A percentile compares a stretch with the other conserved stretches of the same genome.
These are phyloP conservation scores for Acanthamoeba castellanii DNA, from an alignment of 208 protist species.

Conservation along the genomic window DNA sequence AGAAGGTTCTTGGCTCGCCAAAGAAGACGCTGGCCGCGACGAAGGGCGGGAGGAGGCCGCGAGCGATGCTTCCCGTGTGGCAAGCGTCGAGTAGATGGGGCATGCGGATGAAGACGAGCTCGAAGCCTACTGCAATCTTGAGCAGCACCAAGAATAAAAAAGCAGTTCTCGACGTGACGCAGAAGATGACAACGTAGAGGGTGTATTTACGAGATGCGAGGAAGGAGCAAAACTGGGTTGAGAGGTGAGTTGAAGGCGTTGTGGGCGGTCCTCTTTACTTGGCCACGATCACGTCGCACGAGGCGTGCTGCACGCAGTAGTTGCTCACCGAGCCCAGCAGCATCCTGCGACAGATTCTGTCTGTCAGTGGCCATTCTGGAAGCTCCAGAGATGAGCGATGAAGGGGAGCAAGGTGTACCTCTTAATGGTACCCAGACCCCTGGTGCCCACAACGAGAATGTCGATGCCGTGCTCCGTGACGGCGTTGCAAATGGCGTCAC, in stretches of 20 bases:
- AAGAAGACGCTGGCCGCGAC: no score
- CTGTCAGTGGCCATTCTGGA: background rate
- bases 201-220: background rate
- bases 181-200: no score
- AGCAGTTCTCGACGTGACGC: no score
- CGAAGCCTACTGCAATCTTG: no score
- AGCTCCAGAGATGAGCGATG: background rate
- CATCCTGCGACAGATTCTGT: background rate
- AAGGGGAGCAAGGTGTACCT: background rate
- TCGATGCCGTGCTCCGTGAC: slow-evolving; percentile 19
- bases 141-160: no score
- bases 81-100: no score
- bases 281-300: slow-evolving; percentile 58
- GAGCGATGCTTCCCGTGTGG: no score
- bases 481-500: slow-evolving; percentile 45
- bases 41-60: no score
- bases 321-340: slow-evolving; percentile 54
- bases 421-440: slow-evolving; percentile 64
- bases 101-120: no score
- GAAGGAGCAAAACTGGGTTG: background rate
- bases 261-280: slow-evolving; percentile 28
- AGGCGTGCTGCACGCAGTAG: slow-evolving; percentile 61
- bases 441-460: slow-evolving; percentile 62
- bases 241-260: background rate
- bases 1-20: no score